phyloP scores from a whole-genome alignment of 2,329 filamentous ascomycete genomes.

The Ilyonectria sp. region DNA sequence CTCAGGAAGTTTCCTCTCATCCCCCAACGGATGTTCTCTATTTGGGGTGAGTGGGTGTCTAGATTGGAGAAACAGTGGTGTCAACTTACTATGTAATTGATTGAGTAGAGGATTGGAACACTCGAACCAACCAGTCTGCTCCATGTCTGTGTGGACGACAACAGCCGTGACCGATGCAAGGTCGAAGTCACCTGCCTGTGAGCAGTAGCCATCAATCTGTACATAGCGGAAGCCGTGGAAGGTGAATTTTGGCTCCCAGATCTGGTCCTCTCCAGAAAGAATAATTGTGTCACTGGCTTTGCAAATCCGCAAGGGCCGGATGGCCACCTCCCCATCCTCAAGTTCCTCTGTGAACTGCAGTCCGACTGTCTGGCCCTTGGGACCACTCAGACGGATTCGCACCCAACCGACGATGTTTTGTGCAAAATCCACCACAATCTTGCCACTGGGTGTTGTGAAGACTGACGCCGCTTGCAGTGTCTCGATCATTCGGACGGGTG shows the following conservation, averaged over 20 bases:
- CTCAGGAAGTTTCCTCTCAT: conserved; percentile 71
- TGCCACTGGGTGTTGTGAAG: conserved; percentile 56
- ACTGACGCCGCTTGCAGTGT: conserved; percentile 49
- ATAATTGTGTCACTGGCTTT: conserved; percentile 55
- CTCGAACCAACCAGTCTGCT: conserved; percentile 63
- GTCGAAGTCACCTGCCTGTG: conserved; percentile 32
- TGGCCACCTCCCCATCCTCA: conserved; percentile 60
- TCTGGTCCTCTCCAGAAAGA: conserved; percentile 11
- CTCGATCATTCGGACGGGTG: conserved; percentile 58
- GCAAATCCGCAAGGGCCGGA: conserved; percentile 57
- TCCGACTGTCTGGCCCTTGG: conserved; percentile 57
- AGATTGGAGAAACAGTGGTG: too few relatives aligned
- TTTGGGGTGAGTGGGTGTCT: too few relatives aligned
- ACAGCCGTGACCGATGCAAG: conserved; percentile 45
- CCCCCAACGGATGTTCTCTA: conserved; percentile 65
- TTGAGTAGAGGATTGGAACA: conserved; percentile 68
- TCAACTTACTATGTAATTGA: conserved; percentile 57
- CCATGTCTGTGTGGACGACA: conserved; percentile 66
- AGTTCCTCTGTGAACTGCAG: conserved; percentile 69
- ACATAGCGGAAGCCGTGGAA: conserved; percentile 70
- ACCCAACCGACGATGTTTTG: conserved; percentile 70
- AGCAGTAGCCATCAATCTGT: conserved; percentile 63
- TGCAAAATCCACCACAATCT: conserved; percentile 66
- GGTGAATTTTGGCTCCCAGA: conserved; percentile 64
- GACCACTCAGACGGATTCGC: conserved; percentile 53